Percentiles rank a stretch among this genome's conserved stretches.
Conservation (phyloP, 2,329 filamentous ascomycete species). For the Magnaporthiopsis poae region DNA sequence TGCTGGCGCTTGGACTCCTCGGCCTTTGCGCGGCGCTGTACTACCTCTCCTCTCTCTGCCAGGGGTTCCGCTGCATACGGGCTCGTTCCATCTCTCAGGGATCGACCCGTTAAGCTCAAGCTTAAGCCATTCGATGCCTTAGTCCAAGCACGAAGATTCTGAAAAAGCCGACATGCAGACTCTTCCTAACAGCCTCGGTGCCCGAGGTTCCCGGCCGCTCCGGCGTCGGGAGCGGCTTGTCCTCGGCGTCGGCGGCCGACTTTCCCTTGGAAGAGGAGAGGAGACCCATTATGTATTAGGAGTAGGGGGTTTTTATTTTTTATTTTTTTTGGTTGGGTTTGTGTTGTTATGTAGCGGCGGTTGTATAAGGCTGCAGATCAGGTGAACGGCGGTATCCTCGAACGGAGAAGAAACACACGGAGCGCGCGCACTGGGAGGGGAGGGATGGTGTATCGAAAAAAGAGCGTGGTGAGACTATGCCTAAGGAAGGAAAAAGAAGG, state of each 20-base stretch:
- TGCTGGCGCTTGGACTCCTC: slow-evolving; percentile 2
- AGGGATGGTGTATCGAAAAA: not conserved
- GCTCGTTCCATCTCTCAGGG: no score
- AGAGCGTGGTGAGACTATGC: not conserved
- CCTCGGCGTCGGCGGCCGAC: slow-evolving; percentile 7
- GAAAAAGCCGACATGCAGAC: no score
- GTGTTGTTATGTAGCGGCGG: not conserved
- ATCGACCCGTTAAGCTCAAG: no score
- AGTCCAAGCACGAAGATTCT: no score
- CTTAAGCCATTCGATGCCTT: no score
- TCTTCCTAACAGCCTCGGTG: no score
- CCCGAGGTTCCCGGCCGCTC: slow-evolving; percentile 31
- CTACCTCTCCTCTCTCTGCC: no score
- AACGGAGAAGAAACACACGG: not conserved
- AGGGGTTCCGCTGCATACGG: no score
- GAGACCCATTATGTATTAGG: not conserved
- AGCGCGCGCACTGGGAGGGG: no score
- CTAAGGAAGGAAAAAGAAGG: not conserved
- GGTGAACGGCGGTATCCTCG: not conserved
- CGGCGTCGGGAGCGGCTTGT: slow-evolving; percentile 18
- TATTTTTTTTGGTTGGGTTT: not conserved
- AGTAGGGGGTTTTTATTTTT: not conserved
- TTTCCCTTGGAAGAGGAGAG: slow-evolving; percentile 1
- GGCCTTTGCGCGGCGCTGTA: slow-evolving; percentile 5
- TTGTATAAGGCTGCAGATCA: not conserved